phyloP scores from a whole-genome alignment of 2,329 filamentous ascomycete genomes.

The Botrytis paeoniae region DNA sequence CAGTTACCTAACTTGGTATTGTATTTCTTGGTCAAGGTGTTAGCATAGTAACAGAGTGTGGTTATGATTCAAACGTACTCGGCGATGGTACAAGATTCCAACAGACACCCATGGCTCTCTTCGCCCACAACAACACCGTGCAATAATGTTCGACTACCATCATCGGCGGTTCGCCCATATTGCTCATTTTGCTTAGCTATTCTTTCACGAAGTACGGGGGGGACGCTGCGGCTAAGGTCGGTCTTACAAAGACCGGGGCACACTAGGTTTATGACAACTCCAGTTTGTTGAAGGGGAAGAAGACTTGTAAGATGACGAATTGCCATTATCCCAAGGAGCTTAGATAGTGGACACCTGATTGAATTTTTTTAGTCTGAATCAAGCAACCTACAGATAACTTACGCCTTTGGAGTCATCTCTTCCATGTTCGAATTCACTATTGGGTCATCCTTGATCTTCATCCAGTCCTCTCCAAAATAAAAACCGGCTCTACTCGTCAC shows the following conservation, averaged over 20 bases:
- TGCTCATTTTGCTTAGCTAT: conserved; percentile 21
- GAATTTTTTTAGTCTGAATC: conserved; percentile 14
- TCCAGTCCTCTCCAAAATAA: conserved; percentile 22
- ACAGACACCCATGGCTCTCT: conserved; percentile 32
- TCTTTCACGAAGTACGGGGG: conserved; percentile 17
- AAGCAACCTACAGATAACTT: neutral
- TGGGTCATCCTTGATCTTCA: conserved; percentile 26
- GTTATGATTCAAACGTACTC: conserved; percentile 19
- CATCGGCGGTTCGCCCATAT: conserved; percentile 34
- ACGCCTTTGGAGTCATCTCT: conserved; percentile 18
- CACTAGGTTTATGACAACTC: conserved; percentile 34
- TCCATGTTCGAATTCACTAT: neutral
- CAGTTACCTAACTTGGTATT: conserved; percentile 23
- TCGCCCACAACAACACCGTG: conserved; percentile 32
- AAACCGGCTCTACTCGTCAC: conserved; percentile 28
- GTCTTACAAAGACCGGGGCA: conserved; percentile 37
- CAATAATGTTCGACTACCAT: conserved; percentile 36
- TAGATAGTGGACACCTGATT: conserved; percentile 34
- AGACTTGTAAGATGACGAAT: conserved; percentile 30
- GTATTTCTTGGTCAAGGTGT: conserved; percentile 1
- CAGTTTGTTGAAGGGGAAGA: conserved; percentile 29
- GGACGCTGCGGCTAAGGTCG: conserved; percentile 30
- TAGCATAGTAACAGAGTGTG: neutral
- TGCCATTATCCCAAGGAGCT: conserved; percentile 31
- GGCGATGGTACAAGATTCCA: conserved; percentile 20